Conservation (phyloP, 306 rosid genomes). For the Casuarina glauca region DNA sequence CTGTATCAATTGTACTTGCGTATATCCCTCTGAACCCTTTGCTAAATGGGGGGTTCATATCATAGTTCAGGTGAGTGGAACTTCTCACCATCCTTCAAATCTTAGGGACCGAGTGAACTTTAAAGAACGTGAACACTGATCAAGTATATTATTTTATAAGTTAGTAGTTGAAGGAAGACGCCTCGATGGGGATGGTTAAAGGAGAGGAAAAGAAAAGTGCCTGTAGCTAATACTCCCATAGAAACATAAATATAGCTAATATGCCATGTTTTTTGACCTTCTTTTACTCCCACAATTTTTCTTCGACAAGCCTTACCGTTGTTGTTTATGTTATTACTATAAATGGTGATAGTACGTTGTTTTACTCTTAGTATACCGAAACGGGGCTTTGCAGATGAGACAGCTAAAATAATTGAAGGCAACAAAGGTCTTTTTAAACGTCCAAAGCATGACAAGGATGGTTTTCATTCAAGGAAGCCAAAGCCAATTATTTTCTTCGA, state of each 20-base stretch:
- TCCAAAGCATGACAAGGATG: slow-evolving; percentile 30
- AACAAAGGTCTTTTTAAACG: slow-evolving; percentile 23
- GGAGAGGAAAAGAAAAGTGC: no score
- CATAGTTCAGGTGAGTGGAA: background rate
- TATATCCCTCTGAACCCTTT: background rate
- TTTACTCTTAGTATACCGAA: no score
- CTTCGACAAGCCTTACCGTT: no score
- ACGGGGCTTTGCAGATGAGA: no score
- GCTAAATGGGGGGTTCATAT: background rate
- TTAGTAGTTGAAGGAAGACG: background rate
- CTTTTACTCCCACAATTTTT: no score
- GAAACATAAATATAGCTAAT: no score
- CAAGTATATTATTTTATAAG: background rate
- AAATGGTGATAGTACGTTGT: no score
- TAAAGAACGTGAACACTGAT: no score
- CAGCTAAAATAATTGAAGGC: slow-evolving; percentile 28
- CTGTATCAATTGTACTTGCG: background rate
- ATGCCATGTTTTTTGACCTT: no score
- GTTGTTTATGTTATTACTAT: no score
- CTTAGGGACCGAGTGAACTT: background rate
- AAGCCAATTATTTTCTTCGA: slow-evolving; percentile 10
- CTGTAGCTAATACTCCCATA: no score
- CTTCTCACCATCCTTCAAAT: background rate
- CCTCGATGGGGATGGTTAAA: background rate
- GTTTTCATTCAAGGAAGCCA: slow-evolving; percentile 19